Evolutionary conservation across 1,284 basidiomycete genomes (phyloP), one percentile per base, ranked within the genome.

Genomic region (Ganoderma boninense): DNA sequence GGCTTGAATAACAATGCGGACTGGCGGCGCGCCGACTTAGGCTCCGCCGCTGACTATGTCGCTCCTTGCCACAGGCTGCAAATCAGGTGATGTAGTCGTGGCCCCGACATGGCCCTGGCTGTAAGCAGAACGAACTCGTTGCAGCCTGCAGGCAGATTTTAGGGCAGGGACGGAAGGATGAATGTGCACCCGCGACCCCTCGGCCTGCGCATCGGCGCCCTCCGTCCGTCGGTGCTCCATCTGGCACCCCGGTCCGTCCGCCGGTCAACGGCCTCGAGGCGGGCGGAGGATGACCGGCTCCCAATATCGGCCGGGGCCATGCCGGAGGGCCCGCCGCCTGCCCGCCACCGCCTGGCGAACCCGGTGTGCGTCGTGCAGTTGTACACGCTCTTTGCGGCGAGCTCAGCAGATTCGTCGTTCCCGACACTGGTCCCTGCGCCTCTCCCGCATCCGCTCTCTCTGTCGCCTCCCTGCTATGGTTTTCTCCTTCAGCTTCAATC

Each of bases 401-500:
- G 70, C 73, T 72, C 67, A 66, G 65, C 65, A 64, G 43, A 44
- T 29, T 52, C 18, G 62, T 65, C 73, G 73, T 70, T 54, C 67
- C 69, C 67, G 69, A 71, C 65, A 44, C 8, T 11, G 49, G 20
- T 62, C 66, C 62, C 56, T 56, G 59, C 60, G 60, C 63, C 59
- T 54, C 66, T 26, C 40, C 60, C 20, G 57, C 69, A 44, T 35
- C 49, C 38, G 23, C 66, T 64, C 62, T 52, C 44, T 35, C 57
- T 43, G 13, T 44, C 60, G 59, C 46, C 35, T 61, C 63, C 63
- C 64, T 46, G 66, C 63, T 46, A 64, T 63, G 66, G 80, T 85
- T 4, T 91, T 91, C 76, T 85, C 88, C 16, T 93, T 93, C 78
- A 91, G 90, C 62, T 93, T 93, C 82, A 86, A 79, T 20, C 84